Conservation (phyloP, 2,329 filamentous ascomycete genomes). For the Cladosporium cucumerinum region DNA sequence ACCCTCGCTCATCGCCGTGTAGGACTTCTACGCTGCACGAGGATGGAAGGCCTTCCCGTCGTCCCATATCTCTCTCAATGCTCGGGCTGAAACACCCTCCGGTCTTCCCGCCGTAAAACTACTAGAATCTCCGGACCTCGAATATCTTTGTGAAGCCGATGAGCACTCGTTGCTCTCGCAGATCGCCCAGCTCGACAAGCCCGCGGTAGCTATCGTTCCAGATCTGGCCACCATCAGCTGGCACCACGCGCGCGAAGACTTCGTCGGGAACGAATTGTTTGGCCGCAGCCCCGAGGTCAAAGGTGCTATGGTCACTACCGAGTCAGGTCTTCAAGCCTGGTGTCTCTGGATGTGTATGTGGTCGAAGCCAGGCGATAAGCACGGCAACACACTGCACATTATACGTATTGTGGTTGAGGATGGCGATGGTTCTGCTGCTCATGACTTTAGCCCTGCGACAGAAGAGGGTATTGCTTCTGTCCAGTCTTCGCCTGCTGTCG, state of each 20-base stretch:
- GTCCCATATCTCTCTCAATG: conserved; percentile 64
- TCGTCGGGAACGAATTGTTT: conserved; percentile 64
- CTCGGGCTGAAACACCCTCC: conserved; percentile 31
- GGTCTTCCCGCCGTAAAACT: conserved; percentile 17
- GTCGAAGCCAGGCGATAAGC: conserved; percentile 52
- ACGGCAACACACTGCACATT: conserved; percentile 66
- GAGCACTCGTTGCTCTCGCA: conserved; percentile 57
- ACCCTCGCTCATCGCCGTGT: not conserved
- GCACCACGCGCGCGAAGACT: conserved; percentile 80
- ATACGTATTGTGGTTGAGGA: conserved; percentile 67
- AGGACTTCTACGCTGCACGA: conserved; percentile 68
- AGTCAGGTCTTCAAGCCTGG: conserved; percentile 61
- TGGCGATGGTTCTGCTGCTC: conserved; percentile 8
- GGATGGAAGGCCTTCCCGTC: conserved; percentile 77
- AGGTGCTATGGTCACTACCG: conserved; percentile 63
- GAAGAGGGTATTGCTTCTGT: conserved; percentile 21
- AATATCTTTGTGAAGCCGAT: conserved; percentile 61
- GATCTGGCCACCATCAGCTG: conserved; percentile 66
- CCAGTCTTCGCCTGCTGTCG: conserved; percentile 22
- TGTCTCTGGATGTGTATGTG: conserved; percentile 69
- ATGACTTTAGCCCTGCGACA: conserved; percentile 26
- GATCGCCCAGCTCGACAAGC: conserved; percentile 41
- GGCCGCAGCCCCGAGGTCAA: conserved; percentile 57
- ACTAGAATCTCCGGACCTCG: conserved; percentile 60
- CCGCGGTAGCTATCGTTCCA: conserved; percentile 63